Percentiles rank a stretch among this genome's conserved stretches.
phyloP scores from a whole-genome alignment of 768 basidiomycete species.

The Russula virescens region DNA sequence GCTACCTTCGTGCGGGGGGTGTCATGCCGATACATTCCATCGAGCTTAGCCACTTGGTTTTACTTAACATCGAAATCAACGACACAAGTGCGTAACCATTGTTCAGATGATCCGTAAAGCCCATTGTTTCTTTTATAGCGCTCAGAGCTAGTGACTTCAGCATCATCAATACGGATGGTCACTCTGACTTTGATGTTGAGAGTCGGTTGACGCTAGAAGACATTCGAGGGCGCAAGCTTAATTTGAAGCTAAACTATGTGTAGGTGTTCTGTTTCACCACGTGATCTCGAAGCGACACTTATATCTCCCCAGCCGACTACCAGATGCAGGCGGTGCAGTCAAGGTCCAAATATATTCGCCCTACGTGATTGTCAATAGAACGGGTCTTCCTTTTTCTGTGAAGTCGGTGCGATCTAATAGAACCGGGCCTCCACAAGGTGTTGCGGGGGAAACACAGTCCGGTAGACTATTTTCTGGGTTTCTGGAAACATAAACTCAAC shows the following conservation, averaged over 20 bases:
- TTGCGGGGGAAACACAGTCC: slow-evolving; percentile 71
- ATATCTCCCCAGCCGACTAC: slow-evolving; percentile 49
- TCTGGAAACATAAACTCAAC: background rate
- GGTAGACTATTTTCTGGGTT: slow-evolving; percentile 38
- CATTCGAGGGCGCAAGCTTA: slow-evolving; percentile 63
- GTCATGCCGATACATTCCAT: slow-evolving; percentile 96
- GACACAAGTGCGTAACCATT: slow-evolving; percentile 65
- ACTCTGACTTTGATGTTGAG: slow-evolving; percentile 85
- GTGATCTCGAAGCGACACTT: background rate
- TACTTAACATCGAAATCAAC: slow-evolving; percentile 86
- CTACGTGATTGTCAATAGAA: slow-evolving; percentile 89
- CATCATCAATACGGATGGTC: slow-evolving; percentile 91
- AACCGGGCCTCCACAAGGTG: slow-evolving; percentile 60
- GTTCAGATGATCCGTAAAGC: background rate
- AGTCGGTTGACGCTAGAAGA: slow-evolving; percentile 68
- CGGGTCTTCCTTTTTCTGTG: slow-evolving; percentile 73
- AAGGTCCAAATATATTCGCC: slow-evolving; percentile 93
- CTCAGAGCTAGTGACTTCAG: slow-evolving; percentile 95
- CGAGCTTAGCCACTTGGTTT: slow-evolving; percentile 81
- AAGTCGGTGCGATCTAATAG: slow-evolving; percentile 58
- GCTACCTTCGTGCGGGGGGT: slow-evolving; percentile 88
- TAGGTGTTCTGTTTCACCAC: slow-evolving; percentile 36
- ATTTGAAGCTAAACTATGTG: slow-evolving; percentile 87
- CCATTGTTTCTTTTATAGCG: slow-evolving; percentile 38
- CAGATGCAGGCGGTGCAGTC: slow-evolving; percentile 91